A percentile compares a stretch with the other conserved stretches of the same genome.
Conservation (phyloP, 1,284 basidiomycete species). For the Tremellales sp. region DNA sequence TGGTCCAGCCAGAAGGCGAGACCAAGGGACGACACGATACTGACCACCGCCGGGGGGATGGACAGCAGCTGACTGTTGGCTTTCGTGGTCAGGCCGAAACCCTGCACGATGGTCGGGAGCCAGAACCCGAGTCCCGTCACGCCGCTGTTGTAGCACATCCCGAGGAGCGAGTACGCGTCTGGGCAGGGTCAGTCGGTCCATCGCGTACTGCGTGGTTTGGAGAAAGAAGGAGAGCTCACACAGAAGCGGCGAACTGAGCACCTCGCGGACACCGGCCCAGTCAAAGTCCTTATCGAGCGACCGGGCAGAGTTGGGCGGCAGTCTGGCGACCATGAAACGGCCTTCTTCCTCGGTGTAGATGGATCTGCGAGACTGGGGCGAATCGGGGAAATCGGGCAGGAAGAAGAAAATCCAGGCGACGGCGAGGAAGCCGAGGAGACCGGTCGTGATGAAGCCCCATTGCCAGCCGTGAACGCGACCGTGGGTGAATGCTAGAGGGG, state of each 20-base stretch:
- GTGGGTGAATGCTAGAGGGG: slow-evolving; percentile 11
- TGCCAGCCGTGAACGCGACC: slow-evolving; percentile 18
- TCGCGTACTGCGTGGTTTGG: background rate
- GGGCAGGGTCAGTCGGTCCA: background rate
- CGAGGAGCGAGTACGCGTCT: slow-evolving; percentile 7
- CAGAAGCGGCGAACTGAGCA: slow-evolving; percentile 13
- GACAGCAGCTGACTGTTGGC: slow-evolving; percentile 10
- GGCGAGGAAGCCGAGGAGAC: slow-evolving; percentile 14
- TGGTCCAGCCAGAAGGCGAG: slow-evolving; percentile 12
- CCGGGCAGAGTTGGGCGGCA: slow-evolving; percentile 17
- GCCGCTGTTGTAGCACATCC: slow-evolving; percentile 8
- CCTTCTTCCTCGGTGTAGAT: slow-evolving; percentile 22
- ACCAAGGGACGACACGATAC: slow-evolving; percentile 5
- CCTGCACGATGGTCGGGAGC: slow-evolving; percentile 20
- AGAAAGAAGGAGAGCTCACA: slow-evolving; percentile 7
- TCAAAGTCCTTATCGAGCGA: slow-evolving; percentile 17
- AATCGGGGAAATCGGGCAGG: slow-evolving; percentile 15
- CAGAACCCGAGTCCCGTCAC: slow-evolving; percentile 20
- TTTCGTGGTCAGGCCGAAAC: slow-evolving; percentile 10
- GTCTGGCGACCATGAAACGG: slow-evolving; percentile 18
- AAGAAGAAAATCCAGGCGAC: slow-evolving; percentile 6
- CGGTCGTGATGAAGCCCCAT: slow-evolving; percentile 15
- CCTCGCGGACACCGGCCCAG: slow-evolving; percentile 11
- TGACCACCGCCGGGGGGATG: slow-evolving; percentile 16
- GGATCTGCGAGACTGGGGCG: slow-evolving; percentile 15